Evolutionary conservation across 2,329 filamentous ascomycete species (phyloP).

Genomic region (Trichophyton verrucosum): DNA sequence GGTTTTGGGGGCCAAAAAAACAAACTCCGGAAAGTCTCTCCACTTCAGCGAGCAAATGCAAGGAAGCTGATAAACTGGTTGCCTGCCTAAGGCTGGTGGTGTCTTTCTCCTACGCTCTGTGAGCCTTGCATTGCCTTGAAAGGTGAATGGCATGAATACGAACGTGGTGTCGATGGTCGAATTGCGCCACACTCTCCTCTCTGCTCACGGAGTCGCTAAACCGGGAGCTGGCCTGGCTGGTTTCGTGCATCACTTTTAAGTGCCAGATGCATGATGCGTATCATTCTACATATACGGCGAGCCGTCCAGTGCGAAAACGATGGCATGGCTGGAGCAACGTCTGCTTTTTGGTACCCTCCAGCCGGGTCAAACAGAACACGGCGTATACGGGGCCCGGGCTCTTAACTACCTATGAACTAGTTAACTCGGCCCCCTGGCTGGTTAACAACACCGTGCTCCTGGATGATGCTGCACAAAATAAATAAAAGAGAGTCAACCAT

Average conservation of each 20-base stretch:
- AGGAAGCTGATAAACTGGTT: not conserved
- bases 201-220: not conserved
- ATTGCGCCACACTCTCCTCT: not conserved
- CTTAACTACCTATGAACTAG: not conserved
- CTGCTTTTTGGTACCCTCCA: not conserved
- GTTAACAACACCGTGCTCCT: too few relatives aligned
- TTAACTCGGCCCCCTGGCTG: not conserved
- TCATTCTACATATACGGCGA: not conserved
- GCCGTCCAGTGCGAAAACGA: not conserved
- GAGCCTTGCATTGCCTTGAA: not conserved
- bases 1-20: not conserved
- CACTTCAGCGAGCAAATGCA: not conserved
- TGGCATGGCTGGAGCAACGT: not conserved
- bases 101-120: not conserved
- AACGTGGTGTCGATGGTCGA: not conserved
- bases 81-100: not conserved
- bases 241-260: not conserved
- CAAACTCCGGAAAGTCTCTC: not conserved
- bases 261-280: conserved; percentile 1
- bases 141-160: not conserved
- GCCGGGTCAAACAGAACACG: not conserved
- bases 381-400: not conserved
- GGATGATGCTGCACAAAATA: too few relatives aligned
- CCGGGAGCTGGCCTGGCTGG: not conserved
- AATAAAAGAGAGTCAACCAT: too few relatives aligned